Base-by-base conservation (phyloP, 2,329 filamentous ascomycete species). In the Stagonosporopsis chrysanthemi region DNA sequence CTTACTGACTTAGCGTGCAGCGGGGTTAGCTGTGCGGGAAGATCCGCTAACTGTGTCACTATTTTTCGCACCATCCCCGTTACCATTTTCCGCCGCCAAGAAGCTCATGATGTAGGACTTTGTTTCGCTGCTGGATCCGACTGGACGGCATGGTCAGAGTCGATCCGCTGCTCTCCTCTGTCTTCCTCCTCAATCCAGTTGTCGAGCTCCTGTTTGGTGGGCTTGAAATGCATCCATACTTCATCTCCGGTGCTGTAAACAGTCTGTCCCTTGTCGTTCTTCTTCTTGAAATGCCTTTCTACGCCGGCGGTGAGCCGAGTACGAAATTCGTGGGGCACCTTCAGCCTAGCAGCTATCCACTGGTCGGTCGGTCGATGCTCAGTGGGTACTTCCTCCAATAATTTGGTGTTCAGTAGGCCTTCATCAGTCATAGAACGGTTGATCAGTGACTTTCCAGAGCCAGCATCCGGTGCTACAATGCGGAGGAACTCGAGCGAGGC, bases 401-500 rank as follows among this genome's bases (percentile, higher is more conserved):
- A 57, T 15, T 75, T 69, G 0, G 77, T 78, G 39, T 79, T 70
- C 12, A 88, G 71, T 2, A 87, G 71, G 12, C 79, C 75, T 67
- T 88, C 85, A 52, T 84, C 80, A 2, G 79, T 79, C 76, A 86
- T 84, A 8, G 78, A 79, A 53, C 78, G 75, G 35, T 79, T 81
- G 59, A 84, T 82, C 55, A 79, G 73, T 4, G 80, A 80, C 51
- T 72, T 75, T 4, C 73, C 72, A 3, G 69, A 65, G 15, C 72
- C 72, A 39, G 63, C 62, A 8, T 60, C 48, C 1, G 67, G 66
- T 46, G 87, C 77, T 2, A 84, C 81, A 9, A 81, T 77, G 41
- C 79, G 79, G 5, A 89, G 78, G 52, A 89, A 89, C 62, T 89
- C 87, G 26, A 90, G 79, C 24, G 81, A 83, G 7, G 86, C 82